Conservation (phyloP, 2,329 filamentous ascomycete genomes). For the Didymosphaeria variabile region DNA sequence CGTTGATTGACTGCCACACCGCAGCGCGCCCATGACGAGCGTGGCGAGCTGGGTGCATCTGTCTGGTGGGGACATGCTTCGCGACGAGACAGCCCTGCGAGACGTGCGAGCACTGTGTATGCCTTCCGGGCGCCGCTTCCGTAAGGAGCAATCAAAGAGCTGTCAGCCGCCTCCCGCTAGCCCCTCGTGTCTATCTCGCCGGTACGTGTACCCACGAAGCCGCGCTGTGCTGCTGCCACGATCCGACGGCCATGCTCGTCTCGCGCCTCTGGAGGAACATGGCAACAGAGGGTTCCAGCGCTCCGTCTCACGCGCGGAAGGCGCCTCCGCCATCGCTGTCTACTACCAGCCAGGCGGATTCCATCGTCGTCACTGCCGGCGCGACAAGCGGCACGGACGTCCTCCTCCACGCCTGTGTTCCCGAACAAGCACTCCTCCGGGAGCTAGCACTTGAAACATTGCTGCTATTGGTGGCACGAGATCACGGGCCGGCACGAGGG, state of each 20-base stretch:
- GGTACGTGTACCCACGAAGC: slow-evolving; percentile 3
- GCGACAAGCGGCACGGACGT: slow-evolving; percentile 22
- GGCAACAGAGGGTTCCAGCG: slow-evolving; percentile 25
- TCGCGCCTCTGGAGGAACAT: not conserved
- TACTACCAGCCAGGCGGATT: slow-evolving; percentile 31
- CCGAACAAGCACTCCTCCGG: slow-evolving; percentile 25
- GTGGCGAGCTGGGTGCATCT: slow-evolving; percentile 31
- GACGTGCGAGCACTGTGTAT: not conserved
- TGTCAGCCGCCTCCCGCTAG: slow-evolving; percentile 34
- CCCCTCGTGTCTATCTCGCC: slow-evolving; percentile 25
- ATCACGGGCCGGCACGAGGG: slow-evolving; percentile 46
- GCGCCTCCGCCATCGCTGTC: slow-evolving; percentile 27
- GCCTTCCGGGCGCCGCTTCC: slow-evolving; percentile 7
- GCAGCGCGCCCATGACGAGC: slow-evolving; percentile 34
- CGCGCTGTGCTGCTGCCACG: not conserved
- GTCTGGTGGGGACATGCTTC: slow-evolving; percentile 19
- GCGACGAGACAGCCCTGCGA: slow-evolving; percentile 5
- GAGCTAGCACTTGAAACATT: slow-evolving; percentile 36
- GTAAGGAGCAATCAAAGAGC: slow-evolving; percentile 8
- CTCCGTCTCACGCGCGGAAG: slow-evolving; percentile 37
- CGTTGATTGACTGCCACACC: slow-evolving; percentile 50
- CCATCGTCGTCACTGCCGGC: slow-evolving; percentile 28
- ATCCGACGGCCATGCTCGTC: not conserved
- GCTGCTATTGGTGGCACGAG: slow-evolving; percentile 33
- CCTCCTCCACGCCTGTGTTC: slow-evolving; percentile 21